A percentile compares a stretch with the other conserved stretches of the same genome.
phyloP scores from a whole-genome alignment of 305 asterid species.

The Ajuga reptans region DNA sequence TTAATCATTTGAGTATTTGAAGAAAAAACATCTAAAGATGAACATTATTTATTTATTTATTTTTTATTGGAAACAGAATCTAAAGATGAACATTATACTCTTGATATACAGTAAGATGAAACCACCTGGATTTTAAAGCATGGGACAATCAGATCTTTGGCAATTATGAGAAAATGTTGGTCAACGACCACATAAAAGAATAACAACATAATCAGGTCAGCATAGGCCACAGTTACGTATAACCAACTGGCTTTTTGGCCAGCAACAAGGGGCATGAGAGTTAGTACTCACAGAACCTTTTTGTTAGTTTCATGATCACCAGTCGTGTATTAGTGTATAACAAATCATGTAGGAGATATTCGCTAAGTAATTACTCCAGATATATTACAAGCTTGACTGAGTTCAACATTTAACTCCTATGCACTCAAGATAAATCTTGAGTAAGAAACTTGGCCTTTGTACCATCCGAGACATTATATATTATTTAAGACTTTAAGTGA shows the following conservation, averaged over 20 bases:
- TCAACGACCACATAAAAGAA: neutral
- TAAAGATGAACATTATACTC: neutral
- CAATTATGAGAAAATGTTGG: neutral
- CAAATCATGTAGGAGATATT: neutral
- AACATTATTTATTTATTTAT: too few species aligned
- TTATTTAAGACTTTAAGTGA: neutral
- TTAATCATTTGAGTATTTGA: constrained; percentile 2
- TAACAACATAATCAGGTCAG: constrained; percentile 7
- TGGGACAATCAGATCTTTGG: neutral
- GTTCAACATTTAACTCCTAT: constrained; percentile 5
- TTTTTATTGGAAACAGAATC: neutral
- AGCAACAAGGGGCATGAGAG: constrained; percentile 2
- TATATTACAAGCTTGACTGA: neutral
- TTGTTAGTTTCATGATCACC: neutral
- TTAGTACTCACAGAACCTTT: neutral
- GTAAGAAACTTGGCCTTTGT: neutral
- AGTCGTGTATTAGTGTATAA: neutral
- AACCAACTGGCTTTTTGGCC: constrained; percentile 2
- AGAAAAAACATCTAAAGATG: neutral
- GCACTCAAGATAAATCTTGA: neutral
- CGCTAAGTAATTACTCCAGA: neutral
- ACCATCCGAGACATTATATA: constrained; percentile 1
- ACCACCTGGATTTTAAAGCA: constrained; percentile 2
- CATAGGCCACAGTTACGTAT: neutral
- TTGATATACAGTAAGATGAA: constrained; percentile 1